These are phyloP conservation scores for Amanita exitialis DNA, from an alignment of 768 basidiomycete genomes.

Conservation along the genomic window DNA sequence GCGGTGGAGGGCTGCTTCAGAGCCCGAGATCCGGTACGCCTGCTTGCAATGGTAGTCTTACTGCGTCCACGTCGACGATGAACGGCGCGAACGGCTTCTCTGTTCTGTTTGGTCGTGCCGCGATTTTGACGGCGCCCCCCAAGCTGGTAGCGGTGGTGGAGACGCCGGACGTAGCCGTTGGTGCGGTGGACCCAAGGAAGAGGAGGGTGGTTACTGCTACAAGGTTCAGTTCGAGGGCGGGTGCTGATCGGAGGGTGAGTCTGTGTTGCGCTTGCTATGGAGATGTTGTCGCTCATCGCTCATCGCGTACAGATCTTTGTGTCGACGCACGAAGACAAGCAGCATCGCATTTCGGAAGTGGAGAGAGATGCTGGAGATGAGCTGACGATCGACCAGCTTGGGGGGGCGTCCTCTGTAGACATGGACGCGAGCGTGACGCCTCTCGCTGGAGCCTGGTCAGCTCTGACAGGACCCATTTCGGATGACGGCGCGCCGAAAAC, in stretches of 20 bases:
- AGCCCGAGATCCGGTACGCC: conserved; percentile 27
- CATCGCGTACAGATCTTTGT: conserved; percentile 53
- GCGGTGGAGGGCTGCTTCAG: not conserved
- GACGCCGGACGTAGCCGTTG: conserved; percentile 84
- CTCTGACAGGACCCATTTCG: conserved; percentile 32
- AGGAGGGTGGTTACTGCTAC: conserved; percentile 81
- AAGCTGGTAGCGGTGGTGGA: conserved; percentile 75
- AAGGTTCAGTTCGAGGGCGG: conserved; percentile 73
- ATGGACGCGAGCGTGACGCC: conserved; percentile 58
- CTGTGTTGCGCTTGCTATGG: conserved; percentile 8
- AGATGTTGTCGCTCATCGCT: conserved; percentile 1
- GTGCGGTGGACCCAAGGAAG: conserved; percentile 80
- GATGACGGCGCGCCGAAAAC: conserved; percentile 24
- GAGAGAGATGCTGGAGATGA: conserved; percentile 12
- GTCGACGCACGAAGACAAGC: conserved; percentile 69
- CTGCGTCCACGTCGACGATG: conserved; percentile 20
- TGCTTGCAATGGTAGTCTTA: conserved; percentile 27
- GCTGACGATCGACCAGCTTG: conserved; percentile 15
- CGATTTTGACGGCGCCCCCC: conserved; percentile 77
- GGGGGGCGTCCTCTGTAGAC: conserved; percentile 33
- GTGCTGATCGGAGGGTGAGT: conserved; percentile 73
- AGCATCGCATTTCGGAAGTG: conserved; percentile 16
- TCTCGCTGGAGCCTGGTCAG: conserved; percentile 68
- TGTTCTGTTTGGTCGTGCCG: conserved; percentile 55
- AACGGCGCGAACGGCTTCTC: conserved; percentile 20